Conservation (phyloP, 2,329 filamentous ascomycete species). For the Diaporthe humulicola region DNA sequence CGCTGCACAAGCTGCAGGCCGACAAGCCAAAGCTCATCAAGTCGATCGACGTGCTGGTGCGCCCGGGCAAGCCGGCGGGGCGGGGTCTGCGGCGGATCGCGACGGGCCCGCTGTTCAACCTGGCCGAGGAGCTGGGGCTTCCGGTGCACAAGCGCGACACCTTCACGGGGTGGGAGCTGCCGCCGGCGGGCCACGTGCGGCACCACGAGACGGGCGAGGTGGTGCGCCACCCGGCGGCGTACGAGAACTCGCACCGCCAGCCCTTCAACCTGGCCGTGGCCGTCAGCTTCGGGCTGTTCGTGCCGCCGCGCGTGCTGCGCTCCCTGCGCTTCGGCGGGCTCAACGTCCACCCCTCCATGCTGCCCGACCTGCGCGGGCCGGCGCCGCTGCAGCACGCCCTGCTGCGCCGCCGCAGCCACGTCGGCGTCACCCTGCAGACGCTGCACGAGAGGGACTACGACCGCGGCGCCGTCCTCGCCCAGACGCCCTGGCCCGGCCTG, state of each 20-base stretch:
- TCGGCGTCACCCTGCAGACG: conserved; percentile 89
- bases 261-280: conserved; percentile 84
- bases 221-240: conserved; percentile 39
- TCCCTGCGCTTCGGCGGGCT: conserved; percentile 84
- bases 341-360: conserved; percentile 92
- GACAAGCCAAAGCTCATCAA: conserved; percentile 70
- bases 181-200: conserved; percentile 31
- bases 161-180: conserved; percentile 80
- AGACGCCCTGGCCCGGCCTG: conserved; percentile 73
- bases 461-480: conserved; percentile 79
- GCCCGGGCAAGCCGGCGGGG: conserved; percentile 83
- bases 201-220: conserved; percentile 37
- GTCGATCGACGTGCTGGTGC: conserved; percentile 88
- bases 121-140: conserved; percentile 74
- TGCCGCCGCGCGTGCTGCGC: conserved; percentile 81
- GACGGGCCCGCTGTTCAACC: conserved; percentile 79
- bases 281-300: conserved; percentile 93
- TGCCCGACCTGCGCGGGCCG: conserved; percentile 88
- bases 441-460: conserved; percentile 84
- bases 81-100: conserved; percentile 77
- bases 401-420: conserved; percentile 69
- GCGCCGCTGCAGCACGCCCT: conserved; percentile 91
- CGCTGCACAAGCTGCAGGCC: conserved; percentile 70
- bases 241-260: conserved; percentile 58
- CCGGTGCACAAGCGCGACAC: conserved; percentile 82